Evolutionary conservation across 2,329 filamentous ascomycete genomes (phyloP).

Genomic region (Knoxdaviesia capensis): DNA sequence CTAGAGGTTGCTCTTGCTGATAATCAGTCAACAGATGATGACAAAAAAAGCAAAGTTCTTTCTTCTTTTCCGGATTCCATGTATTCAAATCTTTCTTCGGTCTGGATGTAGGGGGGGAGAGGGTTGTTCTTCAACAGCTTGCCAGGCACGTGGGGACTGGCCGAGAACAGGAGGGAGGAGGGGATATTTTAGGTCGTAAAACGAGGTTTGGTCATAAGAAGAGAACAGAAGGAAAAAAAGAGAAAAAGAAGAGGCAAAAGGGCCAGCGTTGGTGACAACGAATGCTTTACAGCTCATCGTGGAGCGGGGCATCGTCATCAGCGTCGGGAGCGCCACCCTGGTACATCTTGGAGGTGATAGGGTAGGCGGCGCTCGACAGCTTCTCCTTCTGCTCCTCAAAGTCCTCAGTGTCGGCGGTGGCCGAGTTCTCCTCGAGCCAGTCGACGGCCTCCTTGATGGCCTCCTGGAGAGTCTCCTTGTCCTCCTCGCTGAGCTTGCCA

Average conservation of each 20-base stretch:
- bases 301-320: conserved; percentile 49
- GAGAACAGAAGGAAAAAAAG: background rate
- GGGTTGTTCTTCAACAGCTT: too few species aligned
- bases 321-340: conserved; percentile 40
- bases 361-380: conserved; percentile 87
- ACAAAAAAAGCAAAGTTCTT: too few species aligned
- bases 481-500: conserved; percentile 95
- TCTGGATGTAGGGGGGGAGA: too few species aligned
- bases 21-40: too few species aligned
- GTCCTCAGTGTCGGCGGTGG: conserved; percentile 72
- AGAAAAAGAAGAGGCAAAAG: background rate
- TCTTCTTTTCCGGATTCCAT: too few species aligned
- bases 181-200: too few species aligned
- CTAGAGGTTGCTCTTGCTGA: too few species aligned
- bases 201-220: background rate
- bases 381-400: conserved; percentile 99
- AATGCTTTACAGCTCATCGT: conserved; percentile 57
- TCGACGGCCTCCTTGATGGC: conserved; percentile 93
- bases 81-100: too few species aligned
- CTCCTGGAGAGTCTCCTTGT: conserved; percentile 91
- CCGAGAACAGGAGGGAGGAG: too few species aligned
- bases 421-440: conserved; percentile 91
- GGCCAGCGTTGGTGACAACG: too few species aligned
- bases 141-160: too few species aligned
- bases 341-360: conserved; percentile 98